Percentiles rank a stretch among this genome's conserved stretches.
These are phyloP conservation scores for Ustilago lituana DNA, from an alignment of 1,284 basidiomycete species.

Conservation along the genomic window DNA sequence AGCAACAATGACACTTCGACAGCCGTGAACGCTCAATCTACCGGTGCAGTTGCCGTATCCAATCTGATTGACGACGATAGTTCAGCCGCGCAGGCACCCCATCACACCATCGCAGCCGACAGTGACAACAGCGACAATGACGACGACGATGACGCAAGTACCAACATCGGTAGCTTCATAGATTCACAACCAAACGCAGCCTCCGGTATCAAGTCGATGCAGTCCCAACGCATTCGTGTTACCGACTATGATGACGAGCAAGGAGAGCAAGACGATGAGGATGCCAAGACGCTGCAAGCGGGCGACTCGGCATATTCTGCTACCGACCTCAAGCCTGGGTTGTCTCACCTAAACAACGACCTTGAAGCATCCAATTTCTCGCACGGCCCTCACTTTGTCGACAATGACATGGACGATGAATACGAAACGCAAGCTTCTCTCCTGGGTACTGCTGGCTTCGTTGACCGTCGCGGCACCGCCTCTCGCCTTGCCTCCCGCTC, in stretches of 20 bases:
- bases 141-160: conserved; percentile 22
- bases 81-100: conserved; percentile 23
- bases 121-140: conserved; percentile 13
- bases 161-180: conserved; percentile 34
- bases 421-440: conserved; percentile 39
- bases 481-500: conserved; percentile 30
- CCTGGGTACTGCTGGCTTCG: conserved; percentile 38
- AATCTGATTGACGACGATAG: conserved; percentile 17
- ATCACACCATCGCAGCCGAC: conserved; percentile 29
- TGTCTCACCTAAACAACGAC: conserved; percentile 4
- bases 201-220: conserved; percentile 13
- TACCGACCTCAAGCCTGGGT: conserved; percentile 8
- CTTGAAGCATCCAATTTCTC: conserved; percentile 16
- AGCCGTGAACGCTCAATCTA: conserved; percentile 16
- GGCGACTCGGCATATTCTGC: conserved; percentile 27
- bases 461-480: conserved; percentile 43
- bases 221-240: conserved; percentile 7
- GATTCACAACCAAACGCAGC: conserved; percentile 4
- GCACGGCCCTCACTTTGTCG: background rate
- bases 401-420: conserved; percentile 31
- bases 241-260: conserved; percentile 20
- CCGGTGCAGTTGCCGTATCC: conserved; percentile 2
- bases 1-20: conserved; percentile 16
- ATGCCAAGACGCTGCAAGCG: conserved; percentile 19
- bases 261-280: conserved; percentile 17